A percentile compares a stretch with the other conserved stretches of the same genome.
Evolutionary conservation across 164 flowering plant genomes (phyloP).

Genomic region (Amborella trichopoda): DNA sequence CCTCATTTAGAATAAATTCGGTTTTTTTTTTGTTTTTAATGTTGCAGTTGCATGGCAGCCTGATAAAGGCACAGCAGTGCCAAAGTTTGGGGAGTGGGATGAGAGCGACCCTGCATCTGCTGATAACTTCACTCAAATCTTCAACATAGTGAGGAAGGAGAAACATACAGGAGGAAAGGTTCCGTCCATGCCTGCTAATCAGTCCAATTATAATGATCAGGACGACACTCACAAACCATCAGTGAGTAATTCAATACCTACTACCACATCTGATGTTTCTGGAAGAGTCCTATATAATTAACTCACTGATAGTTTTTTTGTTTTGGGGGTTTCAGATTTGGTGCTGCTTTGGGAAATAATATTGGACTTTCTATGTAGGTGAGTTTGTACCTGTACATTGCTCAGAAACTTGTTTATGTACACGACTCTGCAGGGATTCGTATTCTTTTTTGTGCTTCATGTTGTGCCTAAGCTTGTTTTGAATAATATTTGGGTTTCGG

Average conservation of each 20-base stretch:
- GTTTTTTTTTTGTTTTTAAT: neutral
- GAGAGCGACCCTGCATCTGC: constrained; percentile 69
- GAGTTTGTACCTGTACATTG: constrained; percentile 17
- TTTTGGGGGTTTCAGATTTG: too few relatives aligned
- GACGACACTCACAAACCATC: constrained; percentile 4
- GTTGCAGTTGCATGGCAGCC: constrained; percentile 27
- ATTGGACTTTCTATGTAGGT: too few relatives aligned
- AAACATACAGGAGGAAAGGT: constrained; percentile 29
- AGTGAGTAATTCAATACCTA: too few relatives aligned
- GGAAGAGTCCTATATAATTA: too few relatives aligned
- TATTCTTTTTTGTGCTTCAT: too few relatives aligned
- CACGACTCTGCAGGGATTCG: too few relatives aligned
- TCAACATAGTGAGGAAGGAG: constrained; percentile 68
- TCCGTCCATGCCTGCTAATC: constrained; percentile 6
- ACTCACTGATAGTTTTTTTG: too few relatives aligned
- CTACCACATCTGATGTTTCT: too few relatives aligned
- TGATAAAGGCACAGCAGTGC: constrained; percentile 63
- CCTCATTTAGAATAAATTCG: constrained; percentile 16
- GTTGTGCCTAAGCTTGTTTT: too few relatives aligned
- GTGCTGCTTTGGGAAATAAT: constrained; percentile 2
- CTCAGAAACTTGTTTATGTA: constrained; percentile 10
- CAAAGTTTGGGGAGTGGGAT: constrained; percentile 85
- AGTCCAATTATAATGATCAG: constrained; percentile 10
- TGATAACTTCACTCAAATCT: constrained; percentile 64
- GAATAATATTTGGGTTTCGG: too few relatives aligned